Percentiles rank a stretch among this genome's conserved stretches.
Conservation (phyloP, 192 early-diverging fungal genomes). For the Coemansia sp. region DNA sequence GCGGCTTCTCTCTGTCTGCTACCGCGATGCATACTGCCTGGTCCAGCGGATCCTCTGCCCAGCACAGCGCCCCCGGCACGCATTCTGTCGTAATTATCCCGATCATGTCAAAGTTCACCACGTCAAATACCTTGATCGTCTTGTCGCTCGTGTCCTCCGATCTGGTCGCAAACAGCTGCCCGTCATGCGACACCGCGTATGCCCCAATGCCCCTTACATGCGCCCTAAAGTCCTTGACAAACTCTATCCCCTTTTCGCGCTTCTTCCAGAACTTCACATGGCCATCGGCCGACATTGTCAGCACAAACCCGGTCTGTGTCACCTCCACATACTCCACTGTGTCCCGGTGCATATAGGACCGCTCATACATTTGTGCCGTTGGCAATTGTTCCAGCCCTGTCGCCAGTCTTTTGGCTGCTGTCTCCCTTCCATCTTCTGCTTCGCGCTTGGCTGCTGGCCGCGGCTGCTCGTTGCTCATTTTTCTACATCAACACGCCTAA, state of each 20-base stretch:
- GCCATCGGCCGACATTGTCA: constrained; percentile 93
- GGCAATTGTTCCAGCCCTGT: constrained; percentile 70
- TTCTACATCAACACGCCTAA: too few species aligned
- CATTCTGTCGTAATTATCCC: constrained; percentile 83
- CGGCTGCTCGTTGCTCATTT: too few species aligned
- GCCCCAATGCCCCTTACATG: constrained; percentile 67
- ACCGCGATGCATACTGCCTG: constrained; percentile 79
- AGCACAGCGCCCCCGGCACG: constrained; percentile 75
- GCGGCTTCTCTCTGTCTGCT: constrained; percentile 68
- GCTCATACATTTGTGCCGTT: constrained; percentile 88
- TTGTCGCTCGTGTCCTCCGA: constrained; percentile 67
- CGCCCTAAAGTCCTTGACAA: constrained; percentile 95
- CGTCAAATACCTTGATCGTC: constrained; percentile 90
- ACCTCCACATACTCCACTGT: constrained; percentile 74
- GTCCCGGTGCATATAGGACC: constrained; percentile 95
- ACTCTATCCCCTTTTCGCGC: constrained; percentile 86
- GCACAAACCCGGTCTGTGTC: constrained; percentile 83
- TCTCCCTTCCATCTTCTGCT: too few species aligned
- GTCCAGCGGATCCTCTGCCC: constrained; percentile 81
- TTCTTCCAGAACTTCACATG: constrained; percentile 99
- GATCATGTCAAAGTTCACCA: constrained; percentile 99
- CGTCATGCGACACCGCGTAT: constrained; percentile 68
- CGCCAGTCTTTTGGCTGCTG: too few species aligned
- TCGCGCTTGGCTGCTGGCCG: too few species aligned
- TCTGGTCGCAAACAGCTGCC: constrained; percentile 72